Conservation (phyloP, 2,329 filamentous ascomycete genomes). For the Trichoderma sp. region DNA sequence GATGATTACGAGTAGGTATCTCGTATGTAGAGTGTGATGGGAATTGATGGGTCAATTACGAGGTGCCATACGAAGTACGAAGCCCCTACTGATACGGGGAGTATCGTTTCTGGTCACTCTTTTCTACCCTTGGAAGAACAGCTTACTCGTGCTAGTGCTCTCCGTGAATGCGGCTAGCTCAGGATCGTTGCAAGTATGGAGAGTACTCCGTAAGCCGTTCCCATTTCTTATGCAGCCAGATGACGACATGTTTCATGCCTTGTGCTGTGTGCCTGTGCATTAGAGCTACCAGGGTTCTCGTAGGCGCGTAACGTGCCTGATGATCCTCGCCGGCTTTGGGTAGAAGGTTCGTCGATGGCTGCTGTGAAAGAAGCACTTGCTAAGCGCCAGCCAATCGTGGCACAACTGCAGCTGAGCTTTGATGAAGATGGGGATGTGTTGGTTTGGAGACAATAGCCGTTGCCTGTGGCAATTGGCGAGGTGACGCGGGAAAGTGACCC, state of each 20-base stretch:
- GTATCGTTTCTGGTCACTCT: background rate
- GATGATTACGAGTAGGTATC: background rate
- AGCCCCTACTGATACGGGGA: background rate
- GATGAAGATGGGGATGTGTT: background rate
- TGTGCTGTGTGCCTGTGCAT: background rate
- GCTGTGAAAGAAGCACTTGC: background rate
- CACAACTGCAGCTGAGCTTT: background rate
- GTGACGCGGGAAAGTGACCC: background rate
- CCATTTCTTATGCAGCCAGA: background rate
- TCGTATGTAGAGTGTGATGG: background rate
- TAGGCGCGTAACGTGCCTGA: slow-evolving; percentile 5
- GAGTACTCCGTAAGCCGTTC: background rate
- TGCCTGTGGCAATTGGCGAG: background rate
- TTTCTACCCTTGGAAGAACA: background rate
- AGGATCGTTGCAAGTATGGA: background rate
- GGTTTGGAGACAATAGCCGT: background rate
- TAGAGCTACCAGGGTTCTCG: background rate
- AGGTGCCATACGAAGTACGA: background rate
- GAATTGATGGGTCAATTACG: background rate
- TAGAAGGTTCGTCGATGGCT: background rate
- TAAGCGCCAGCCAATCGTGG: background rate
- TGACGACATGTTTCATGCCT: background rate
- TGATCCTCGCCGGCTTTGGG: slow-evolving; percentile 12
- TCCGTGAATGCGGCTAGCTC: background rate
- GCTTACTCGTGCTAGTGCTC: background rate